Evolutionary conservation across 257 asterid species (phyloP).

Genomic region (Solanum pennellii): DNA sequence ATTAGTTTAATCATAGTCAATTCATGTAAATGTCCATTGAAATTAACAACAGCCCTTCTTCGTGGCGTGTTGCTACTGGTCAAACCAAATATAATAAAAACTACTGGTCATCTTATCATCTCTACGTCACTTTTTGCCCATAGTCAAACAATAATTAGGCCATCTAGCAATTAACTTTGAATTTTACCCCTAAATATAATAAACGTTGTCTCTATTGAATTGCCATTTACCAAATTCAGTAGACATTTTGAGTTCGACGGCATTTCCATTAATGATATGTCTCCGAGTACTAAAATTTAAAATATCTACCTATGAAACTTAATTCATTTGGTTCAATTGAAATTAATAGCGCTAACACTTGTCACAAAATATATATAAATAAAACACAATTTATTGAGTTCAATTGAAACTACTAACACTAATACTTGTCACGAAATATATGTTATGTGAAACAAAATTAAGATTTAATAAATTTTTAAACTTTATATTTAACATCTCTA

Average conservation of each 20-base stretch:
- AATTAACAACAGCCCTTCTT: not conserved
- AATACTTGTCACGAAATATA: not conserved
- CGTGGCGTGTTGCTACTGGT: not conserved
- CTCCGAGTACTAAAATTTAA: not conserved
- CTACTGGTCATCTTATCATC: not conserved
- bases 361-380: not conserved
- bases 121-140: not conserved
- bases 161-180: slow-evolving; percentile 1
- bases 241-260: not conserved
- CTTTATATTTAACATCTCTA: no score
- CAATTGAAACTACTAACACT: not conserved
- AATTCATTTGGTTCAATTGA: not conserved
- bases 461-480: no score
- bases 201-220: not conserved
- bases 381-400: not conserved
- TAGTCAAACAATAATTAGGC: slow-evolving; percentile 11
- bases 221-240: not conserved
- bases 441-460: no score
- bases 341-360: not conserved
- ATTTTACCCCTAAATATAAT: not conserved
- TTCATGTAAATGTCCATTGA: not conserved
- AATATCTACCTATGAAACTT: not conserved
- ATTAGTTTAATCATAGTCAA: not conserved
- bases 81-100: not conserved
- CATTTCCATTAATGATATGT: not conserved